These are phyloP conservation scores for Nicotiana tabacum DNA, from an alignment of 257 asterid species.

Conservation along the genomic window DNA sequence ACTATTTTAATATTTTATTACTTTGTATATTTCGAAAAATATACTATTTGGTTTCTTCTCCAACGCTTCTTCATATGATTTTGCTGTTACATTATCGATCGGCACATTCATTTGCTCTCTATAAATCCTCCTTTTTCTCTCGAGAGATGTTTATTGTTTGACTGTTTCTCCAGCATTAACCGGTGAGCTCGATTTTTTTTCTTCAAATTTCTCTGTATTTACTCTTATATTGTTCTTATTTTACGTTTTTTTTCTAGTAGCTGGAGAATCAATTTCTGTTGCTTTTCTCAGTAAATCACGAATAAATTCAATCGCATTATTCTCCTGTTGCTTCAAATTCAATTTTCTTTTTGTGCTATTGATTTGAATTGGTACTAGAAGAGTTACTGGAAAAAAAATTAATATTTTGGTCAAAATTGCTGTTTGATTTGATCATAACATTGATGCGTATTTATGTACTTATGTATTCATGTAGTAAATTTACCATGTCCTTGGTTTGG, in stretches of 20 bases:
- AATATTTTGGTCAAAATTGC: background rate
- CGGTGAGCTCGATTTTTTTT: constrained; percentile 6
- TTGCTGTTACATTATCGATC: constrained; percentile 45
- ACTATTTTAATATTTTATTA: background rate
- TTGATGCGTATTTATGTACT: background rate
- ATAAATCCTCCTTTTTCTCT: constrained; percentile 15
- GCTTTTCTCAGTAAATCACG: background rate
- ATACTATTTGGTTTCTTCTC: constrained; percentile 52
- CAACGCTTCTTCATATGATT: constrained; percentile 53
- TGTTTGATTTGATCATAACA: background rate
- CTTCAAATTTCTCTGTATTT: background rate
- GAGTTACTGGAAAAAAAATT: background rate
- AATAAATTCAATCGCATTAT: background rate
- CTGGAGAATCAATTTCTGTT: background rate
- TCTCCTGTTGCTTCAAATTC: background rate
- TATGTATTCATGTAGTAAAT: background rate
- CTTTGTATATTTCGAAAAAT: constrained; percentile 5
- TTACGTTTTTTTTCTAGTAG: background rate
- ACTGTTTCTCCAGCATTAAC: constrained; percentile 6
- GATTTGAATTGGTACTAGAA: constrained; percentile 4
- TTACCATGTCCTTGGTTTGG: background rate
- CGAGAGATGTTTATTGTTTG: constrained; percentile 24
- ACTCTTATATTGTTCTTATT: background rate
- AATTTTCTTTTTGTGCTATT: background rate
- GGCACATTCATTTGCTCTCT: constrained; percentile 24